These are phyloP conservation scores for Laburnicola sp. DNA, from an alignment of 2,329 filamentous ascomycete species.

Conservation along the genomic window DNA sequence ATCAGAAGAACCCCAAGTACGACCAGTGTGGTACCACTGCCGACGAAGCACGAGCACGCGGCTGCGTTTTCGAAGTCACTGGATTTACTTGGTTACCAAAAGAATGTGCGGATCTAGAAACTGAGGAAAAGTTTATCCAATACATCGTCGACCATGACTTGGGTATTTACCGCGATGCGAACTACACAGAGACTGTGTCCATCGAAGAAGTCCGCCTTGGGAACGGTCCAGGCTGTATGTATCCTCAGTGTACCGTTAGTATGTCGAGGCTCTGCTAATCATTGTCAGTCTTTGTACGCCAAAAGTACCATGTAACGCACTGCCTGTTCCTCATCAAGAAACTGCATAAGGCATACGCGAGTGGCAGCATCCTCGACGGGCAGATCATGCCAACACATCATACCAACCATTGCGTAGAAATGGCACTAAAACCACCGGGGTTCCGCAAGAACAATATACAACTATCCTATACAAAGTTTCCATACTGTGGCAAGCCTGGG, in stretches of 20 bases:
- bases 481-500: slow-evolving; percentile 3
- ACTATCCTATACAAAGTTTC: slow-evolving; percentile 2
- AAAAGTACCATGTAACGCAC: slow-evolving; percentile 2
- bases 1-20: not conserved
- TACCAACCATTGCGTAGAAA: slow-evolving; percentile 1
- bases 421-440: not conserved
- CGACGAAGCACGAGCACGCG: slow-evolving; percentile 4
- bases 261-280: not conserved
- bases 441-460: not conserved
- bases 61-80: slow-evolving; percentile 9
- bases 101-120: slow-evolving; percentile 1
- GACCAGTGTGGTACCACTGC: slow-evolving; percentile 8
- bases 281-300: slow-evolving; percentile 48
- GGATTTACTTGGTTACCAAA: slow-evolving; percentile 5
- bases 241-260: not conserved
- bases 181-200: slow-evolving; percentile 7
- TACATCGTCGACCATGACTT: slow-evolving; percentile 2
- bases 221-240: slow-evolving; percentile 1
- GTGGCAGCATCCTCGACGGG: not conserved
- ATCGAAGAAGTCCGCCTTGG: slow-evolving; percentile 5
- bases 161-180: slow-evolving; percentile 2
- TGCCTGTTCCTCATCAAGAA: slow-evolving; percentile 9
- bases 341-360: not conserved
- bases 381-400: slow-evolving; percentile 1
- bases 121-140: slow-evolving; percentile 4